These are phyloP conservation scores for Exsudoporus floridanus DNA, from an alignment of 1,284 basidiomycete genomes.

Conservation along the genomic window DNA sequence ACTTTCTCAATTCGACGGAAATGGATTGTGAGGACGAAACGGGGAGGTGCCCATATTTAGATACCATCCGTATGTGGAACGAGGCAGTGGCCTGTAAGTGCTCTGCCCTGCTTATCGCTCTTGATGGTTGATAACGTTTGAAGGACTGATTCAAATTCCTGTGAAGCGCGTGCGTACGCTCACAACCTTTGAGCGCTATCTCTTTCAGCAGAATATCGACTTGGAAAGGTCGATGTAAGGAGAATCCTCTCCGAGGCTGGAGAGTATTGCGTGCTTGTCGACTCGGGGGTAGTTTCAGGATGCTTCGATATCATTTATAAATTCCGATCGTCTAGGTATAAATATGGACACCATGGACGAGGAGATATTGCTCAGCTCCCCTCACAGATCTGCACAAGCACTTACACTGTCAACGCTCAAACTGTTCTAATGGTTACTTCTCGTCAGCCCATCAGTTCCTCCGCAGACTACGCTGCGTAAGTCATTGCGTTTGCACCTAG, in stretches of 20 bases:
- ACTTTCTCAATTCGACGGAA: no score
- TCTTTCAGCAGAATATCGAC: neutral
- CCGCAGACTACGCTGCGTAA: neutral
- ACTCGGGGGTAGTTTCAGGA: neutral
- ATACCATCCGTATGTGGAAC: neutral
- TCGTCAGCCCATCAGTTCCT: neutral
- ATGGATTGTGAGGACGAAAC: neutral
- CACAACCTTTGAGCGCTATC: neutral
- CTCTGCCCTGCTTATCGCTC: neutral
- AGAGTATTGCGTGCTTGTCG: neutral
- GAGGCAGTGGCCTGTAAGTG: neutral
- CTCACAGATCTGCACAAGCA: neutral
- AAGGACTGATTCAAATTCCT: no score
- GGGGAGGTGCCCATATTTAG: neutral
- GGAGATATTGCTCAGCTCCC: neutral
- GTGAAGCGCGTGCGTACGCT: neutral
- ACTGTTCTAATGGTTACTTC: neutral
- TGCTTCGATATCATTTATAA: neutral
- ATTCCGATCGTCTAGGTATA: neutral
- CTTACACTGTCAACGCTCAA: neutral
- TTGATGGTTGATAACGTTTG: neutral
- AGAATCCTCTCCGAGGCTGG: neutral
- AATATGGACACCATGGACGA: neutral
- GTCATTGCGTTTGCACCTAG: neutral
- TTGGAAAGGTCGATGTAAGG: neutral